Evolutionary conservation across 805 yeast genomes (phyloP).

Genomic region (Cyberlindnera euphorbiiphila): DNA sequence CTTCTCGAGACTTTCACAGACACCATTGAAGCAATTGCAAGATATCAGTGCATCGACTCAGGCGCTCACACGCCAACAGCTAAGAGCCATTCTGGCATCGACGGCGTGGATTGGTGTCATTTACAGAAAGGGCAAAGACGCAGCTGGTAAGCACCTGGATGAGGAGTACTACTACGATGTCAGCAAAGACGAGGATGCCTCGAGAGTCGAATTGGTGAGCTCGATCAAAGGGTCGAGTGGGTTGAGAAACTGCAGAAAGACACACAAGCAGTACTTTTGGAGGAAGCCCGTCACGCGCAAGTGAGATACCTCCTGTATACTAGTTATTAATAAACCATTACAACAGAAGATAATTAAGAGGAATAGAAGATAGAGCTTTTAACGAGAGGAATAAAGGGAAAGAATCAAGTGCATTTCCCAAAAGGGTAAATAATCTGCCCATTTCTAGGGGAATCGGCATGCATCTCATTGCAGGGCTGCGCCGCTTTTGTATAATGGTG

Average conservation of each 20-base stretch:
- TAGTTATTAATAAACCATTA: too few species aligned
- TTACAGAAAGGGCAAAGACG: conserved; percentile 87
- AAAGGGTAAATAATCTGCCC: too few species aligned
- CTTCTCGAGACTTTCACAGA: conserved; percentile 80
- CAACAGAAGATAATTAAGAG: neutral
- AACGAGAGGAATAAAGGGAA: conserved; percentile 3
- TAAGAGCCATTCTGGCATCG: conserved; percentile 41
- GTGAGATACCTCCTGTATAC: too few species aligned
- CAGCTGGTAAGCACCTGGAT: conserved; percentile 91
- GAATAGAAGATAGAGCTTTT: neutral
- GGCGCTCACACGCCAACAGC: conserved; percentile 39
- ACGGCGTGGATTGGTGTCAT: conserved; percentile 79
- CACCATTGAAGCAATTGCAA: conserved; percentile 72
- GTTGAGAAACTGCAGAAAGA: conserved; percentile 84
- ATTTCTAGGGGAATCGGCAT: too few species aligned
- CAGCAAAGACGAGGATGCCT: conserved; percentile 71
- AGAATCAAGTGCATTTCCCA: neutral
- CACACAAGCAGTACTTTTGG: conserved; percentile 74
- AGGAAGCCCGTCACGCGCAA: conserved; percentile 36
- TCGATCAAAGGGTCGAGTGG: conserved; percentile 78
- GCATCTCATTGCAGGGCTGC: too few species aligned
- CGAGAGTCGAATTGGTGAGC: conserved; percentile 66
- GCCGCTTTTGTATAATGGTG: conserved; percentile 3
- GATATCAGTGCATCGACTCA: conserved; percentile 56
- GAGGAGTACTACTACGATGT: conserved; percentile 90